Conservation (phyloP, 306 rosid genomes). For the Elaeagnus macrophylla region DNA sequence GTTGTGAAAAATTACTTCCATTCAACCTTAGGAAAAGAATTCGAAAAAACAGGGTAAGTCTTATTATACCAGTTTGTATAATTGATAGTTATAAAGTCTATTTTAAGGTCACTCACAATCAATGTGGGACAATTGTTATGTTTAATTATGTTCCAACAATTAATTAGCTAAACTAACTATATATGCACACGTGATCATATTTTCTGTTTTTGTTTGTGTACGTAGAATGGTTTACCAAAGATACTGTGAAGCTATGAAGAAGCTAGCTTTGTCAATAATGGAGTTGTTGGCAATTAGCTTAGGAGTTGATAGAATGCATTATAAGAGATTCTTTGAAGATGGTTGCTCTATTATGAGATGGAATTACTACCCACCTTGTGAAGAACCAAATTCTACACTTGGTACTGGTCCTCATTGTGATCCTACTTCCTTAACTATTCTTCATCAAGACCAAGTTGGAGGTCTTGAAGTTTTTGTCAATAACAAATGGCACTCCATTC, state of each 20-base stretch:
- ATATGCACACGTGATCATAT: not conserved
- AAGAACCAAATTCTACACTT: slow-evolving; percentile 33
- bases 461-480: slow-evolving; percentile 62
- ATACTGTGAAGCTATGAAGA: slow-evolving; percentile 57
- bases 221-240: slow-evolving; percentile 38
- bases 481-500: slow-evolving; percentile 46
- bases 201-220: not conserved
- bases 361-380: slow-evolving; percentile 63
- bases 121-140: too few species aligned
- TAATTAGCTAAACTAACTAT: too few species aligned
- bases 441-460: slow-evolving; percentile 61
- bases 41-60: slow-evolving; percentile 48
- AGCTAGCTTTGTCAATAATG: slow-evolving; percentile 32
- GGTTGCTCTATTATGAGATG: slow-evolving; percentile 58
- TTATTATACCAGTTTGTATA: too few species aligned
- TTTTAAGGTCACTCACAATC: not conserved
- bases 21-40: slow-evolving; percentile 37
- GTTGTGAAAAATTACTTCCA: slow-evolving; percentile 39
- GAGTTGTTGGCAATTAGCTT: slow-evolving; percentile 67
- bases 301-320: slow-evolving; percentile 38
- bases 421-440: slow-evolving; percentile 65
- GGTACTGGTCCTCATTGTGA: slow-evolving; percentile 88
- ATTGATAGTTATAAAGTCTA: not conserved
- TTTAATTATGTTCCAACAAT: too few species aligned
- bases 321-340: slow-evolving; percentile 43